A percentile compares a stretch with the other conserved stretches of the same genome.
Evolutionary conservation across 108 stramenopile species (phyloP).

Genomic region (Cyclotella baltica): DNA sequence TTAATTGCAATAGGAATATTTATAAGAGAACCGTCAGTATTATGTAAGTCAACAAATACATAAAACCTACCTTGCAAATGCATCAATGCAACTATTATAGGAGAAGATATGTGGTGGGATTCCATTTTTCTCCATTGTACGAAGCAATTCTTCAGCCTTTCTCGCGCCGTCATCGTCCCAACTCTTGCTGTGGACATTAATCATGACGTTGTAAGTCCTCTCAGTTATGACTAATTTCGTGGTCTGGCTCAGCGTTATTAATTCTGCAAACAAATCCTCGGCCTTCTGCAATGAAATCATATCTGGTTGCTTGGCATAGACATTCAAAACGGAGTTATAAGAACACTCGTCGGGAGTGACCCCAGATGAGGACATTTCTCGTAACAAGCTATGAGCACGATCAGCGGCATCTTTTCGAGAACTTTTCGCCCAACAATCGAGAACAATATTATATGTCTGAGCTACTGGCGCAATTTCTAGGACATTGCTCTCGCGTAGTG

Average conservation of each 20-base stretch:
- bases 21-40: too few species aligned
- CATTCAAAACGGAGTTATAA: constrained; percentile 47
- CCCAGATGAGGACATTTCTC: constrained; percentile 29
- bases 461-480: constrained; percentile 36
- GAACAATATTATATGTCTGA: constrained; percentile 44
- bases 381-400: constrained; percentile 33
- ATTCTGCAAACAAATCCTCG: constrained; percentile 34
- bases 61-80: constrained; percentile 26
- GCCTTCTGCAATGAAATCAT: constrained; percentile 17
- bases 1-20: too few species aligned
- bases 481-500: constrained; percentile 8
- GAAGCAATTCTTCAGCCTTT: constrained; percentile 59
- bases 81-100: constrained; percentile 58
- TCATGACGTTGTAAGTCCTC: constrained; percentile 41
- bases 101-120: constrained; percentile 19
- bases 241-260: constrained; percentile 11
- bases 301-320: constrained; percentile 36
- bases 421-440: constrained; percentile 54
- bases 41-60: background rate
- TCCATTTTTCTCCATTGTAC: constrained; percentile 44
- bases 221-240: constrained; percentile 23
- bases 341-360: constrained; percentile 37
- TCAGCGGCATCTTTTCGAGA: constrained; percentile 29
- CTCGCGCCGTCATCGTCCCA: constrained; percentile 36
- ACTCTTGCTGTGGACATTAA: constrained; percentile 42